A percentile compares a stretch with the other conserved stretches of the same genome.
Evolutionary conservation across 257 asterid species (phyloP).

Genomic region (Thymus quinquecostatus): DNA sequence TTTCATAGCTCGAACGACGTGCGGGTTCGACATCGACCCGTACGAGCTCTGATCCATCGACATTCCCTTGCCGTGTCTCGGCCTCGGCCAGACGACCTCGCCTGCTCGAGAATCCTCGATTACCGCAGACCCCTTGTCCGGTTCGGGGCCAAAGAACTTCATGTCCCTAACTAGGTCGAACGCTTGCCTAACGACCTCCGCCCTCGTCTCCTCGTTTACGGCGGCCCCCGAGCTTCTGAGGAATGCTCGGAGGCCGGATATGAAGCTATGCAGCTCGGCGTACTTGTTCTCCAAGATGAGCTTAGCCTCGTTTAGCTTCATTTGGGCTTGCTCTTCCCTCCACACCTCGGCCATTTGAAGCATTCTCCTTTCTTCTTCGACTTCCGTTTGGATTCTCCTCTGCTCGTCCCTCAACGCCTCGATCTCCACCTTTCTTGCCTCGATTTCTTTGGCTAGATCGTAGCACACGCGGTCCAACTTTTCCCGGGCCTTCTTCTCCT

Average conservation of each 20-base stretch:
- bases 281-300: constrained; percentile 54
- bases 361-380: constrained; percentile 55
- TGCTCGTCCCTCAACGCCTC: constrained; percentile 39
- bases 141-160: constrained; percentile 8
- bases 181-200: constrained; percentile 13
- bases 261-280: constrained; percentile 39
- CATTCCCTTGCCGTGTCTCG: not conserved
- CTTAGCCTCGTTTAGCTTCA: constrained; percentile 58
- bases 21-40: constrained; percentile 41
- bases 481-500: constrained; percentile 49
- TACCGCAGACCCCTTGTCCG: constrained; percentile 18
- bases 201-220: no score
- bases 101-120: constrained; percentile 13
- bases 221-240: constrained; percentile 14
- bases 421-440: constrained; percentile 42
- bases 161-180: constrained; percentile 10
- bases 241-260: constrained; percentile 40
- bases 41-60: not conserved
- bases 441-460: constrained; percentile 42
- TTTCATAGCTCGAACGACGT: constrained; percentile 56
- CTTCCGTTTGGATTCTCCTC: constrained; percentile 39
- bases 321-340: constrained; percentile 60
- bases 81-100: constrained; percentile 20
- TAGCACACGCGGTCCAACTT: constrained; percentile 41
- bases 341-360: constrained; percentile 58